Base-by-base conservation (phyloP, 148 eudicot species). In the Fagopyrum esculentum region DNA sequence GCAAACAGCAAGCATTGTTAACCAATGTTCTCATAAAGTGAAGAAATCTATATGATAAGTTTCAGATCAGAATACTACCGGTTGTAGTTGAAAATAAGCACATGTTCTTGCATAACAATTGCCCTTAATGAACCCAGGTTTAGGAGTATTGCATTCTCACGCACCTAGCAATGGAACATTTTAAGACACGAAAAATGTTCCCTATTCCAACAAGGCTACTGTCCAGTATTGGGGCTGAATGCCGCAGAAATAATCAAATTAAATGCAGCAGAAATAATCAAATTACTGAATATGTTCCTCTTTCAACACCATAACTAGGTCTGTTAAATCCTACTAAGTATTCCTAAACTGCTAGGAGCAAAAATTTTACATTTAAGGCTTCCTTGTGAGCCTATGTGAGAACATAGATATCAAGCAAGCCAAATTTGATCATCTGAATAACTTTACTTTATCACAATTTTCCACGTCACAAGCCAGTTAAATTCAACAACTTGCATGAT, bases 61-160 rank as follows among this genome's bases (percentile, higher is more conserved):
- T 8, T 49, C 52, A 49, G 6, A 19, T 55, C 6, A 6, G 69
- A 45, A 66, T 50, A 22, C 66, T 87, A 94, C 98, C 97, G 86
- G 79, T 94, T 88, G 80, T 91, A 94, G 75, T 94, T 91, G 81
- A 94, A 94, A 80, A 94, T 87, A 51, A 88, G 86, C 73, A 94
- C 96, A 70, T 86, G 72, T 74, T 94, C 95, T 83, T 91, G 91
- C 98, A 94, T 94, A 77, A 85, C 97, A 81, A 94, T 94, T 22
- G 98, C 97, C 60, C 98, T 86, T 72, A 94, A 84, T 1, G 98
- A 87, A 5, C 98, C 98, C 88, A 94, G 80, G 81, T 91, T 94
- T 77, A 94, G 77, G 19, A 94, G 83, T 72, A 94, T 85, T 55
- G 97, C 97, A 82, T 91, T 82, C 61, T 94, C 97, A 61, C 98